A percentile compares a stretch with the other conserved stretches of the same genome.
Conservation (phyloP, 352 stramenopile species). For the Phytophthora boehmeriae region DNA sequence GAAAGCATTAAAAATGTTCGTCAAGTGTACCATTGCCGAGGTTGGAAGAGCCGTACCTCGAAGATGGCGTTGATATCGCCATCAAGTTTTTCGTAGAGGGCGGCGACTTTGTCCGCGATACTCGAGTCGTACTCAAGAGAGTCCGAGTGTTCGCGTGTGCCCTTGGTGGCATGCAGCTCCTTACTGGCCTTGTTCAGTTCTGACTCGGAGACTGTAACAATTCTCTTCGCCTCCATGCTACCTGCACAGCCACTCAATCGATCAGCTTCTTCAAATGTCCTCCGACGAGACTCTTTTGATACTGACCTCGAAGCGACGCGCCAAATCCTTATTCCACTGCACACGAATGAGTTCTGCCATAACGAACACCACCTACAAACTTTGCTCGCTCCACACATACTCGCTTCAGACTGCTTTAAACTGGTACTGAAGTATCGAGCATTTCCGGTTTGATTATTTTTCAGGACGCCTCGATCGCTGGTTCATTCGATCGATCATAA, state of each 20-base stretch:
- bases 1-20: background rate
- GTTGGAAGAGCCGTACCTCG: too few relatives aligned
- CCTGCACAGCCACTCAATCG: background rate
- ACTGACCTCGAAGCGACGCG: conserved; percentile 23
- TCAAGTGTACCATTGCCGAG: background rate
- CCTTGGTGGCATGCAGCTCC: conserved; percentile 65
- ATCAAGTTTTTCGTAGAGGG: conserved; percentile 67
- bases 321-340: too few relatives aligned
- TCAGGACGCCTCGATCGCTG: conserved; percentile 5
- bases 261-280: background rate
- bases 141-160: conserved; percentile 62
- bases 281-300: conserved; percentile 8
- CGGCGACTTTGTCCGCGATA: conserved; percentile 57
- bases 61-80: conserved; percentile 74
- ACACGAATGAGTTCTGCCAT: too few relatives aligned
- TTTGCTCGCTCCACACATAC: background rate
- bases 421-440: background rate
- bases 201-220: conserved; percentile 48
- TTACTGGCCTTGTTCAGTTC: conserved; percentile 72
- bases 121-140: conserved; percentile 71
- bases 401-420: background rate
- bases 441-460: conserved; percentile 15
- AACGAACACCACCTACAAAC: too few relatives aligned
- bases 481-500: conserved; percentile 29
- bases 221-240: conserved; percentile 69